Evolutionary conservation across 2,329 filamentous ascomycete genomes (phyloP), one percentile per base, ranked within the genome.

Genomic region (Cladophialophora exuberans): DNA sequence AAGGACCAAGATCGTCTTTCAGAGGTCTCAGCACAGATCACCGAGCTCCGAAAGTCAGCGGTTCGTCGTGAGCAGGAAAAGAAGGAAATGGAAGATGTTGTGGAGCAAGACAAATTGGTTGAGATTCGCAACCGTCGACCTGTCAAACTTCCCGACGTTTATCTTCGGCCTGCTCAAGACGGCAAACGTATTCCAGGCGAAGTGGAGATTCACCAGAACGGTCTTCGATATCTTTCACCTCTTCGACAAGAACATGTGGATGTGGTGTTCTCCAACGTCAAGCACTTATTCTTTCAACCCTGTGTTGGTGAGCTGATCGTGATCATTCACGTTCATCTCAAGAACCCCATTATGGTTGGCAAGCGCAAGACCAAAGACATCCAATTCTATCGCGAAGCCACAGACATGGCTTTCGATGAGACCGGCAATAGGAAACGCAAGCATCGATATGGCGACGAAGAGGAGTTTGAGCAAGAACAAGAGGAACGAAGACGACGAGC

Each of bases 331-430:
- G 89, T 99, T 53, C 94, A 99, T 71, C 83, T 99, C 45, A 97
- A 96, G 76, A 96, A 97, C 59, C 94, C 94, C 2, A 97, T 99
- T 70, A 91, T 99, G 72, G 89, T 99, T 60, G 94, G 94, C 58
- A 97, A 96, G 81, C 95, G 96, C 78, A 99, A 99, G 83, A 96
- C 94, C 9, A 97, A 94, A 77, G 95, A 99, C 70, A 89, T 99
- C 1, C 95, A 99, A 66, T 99, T 99, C 75, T 97, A 97, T 69
- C 85, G 94, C 50, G 94, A 99, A 76, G 94, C 94, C 3, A 97
- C 94, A 0, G 94, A 99, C 64, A 97, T 99, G 71, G 91, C 96
- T 68, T 97, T 99, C 65, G 94, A 99, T 67, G 94, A 99, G 76
- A 99, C 94, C 43, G 95, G 94, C 64, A 99, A 97, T 74, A 84